phyloP scores from a whole-genome alignment of 345 rosid genomes.

The Draba incana region DNA sequence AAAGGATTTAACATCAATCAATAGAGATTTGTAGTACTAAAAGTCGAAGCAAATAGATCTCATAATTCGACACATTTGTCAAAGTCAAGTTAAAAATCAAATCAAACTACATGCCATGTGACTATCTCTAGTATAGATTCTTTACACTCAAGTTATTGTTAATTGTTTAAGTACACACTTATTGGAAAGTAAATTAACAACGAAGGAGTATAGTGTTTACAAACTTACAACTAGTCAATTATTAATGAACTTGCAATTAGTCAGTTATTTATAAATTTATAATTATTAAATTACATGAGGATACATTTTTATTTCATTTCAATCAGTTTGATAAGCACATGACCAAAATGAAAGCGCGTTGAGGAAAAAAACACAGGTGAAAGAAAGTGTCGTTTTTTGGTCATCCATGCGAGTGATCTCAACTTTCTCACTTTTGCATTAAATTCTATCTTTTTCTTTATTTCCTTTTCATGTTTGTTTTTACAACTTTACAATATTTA shows the following conservation, averaged over 20 bases:
- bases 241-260: conserved; percentile 6
- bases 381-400: conserved; percentile 31
- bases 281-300: neutral
- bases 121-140: neutral
- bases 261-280: neutral
- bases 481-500: neutral
- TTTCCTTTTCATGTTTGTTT: conserved; percentile 17
- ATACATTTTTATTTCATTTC: neutral
- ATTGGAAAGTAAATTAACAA: neutral
- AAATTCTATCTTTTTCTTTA: conserved; percentile 36
- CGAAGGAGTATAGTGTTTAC: neutral
- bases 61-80: conserved; percentile 18
- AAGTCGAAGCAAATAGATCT: conserved; percentile 11
- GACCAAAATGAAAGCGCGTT: conserved; percentile 36
- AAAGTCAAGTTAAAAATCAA: neutral
- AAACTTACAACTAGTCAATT: conserved; percentile 15
- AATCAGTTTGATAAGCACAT: conserved; percentile 14
- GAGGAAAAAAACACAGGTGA: conserved; percentile 11
- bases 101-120: conserved; percentile 25
- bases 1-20: too few species aligned
- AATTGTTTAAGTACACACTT: neutral
- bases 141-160: neutral
- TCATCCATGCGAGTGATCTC: conserved; percentile 51
- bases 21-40: neutral
- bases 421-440: conserved; percentile 44